Base-by-base conservation (phyloP, 805 yeast genomes). In the Vanderwaltozyma tropicalis region DNA sequence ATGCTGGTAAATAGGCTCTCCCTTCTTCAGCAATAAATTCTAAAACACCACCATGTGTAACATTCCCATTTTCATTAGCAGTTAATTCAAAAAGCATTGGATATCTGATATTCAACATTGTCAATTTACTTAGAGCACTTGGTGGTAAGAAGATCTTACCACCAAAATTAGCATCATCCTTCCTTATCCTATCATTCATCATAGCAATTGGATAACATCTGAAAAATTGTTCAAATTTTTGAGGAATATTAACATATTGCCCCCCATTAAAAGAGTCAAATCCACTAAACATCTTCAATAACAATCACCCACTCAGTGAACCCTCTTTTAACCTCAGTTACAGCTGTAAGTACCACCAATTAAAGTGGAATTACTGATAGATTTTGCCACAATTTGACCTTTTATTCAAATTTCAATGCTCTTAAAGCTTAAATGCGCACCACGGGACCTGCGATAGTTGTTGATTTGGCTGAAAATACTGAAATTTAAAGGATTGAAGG, bases 11-110 rank as follows among this genome's bases (percentile, higher is more conserved):
- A 57, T 92, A 92, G 2, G 76, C 92, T 40, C 98, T 70, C 14
- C 99, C 99, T 65, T 92, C 98, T 55, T 92, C 97, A 1, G 98
- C 96, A 14, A 84, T 81, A 59, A 92, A 92, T 63, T 92, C 98
- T 43, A 92, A 65, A 21, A 92, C 98, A 54, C 99, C 99, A 33
- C 88, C 82, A 57, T 87, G 95, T 0, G 96, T 85, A 7, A 57
- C 64, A 24, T 67, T 56, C 3, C 68, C 66, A 18, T 72, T 66
- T 27, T 74, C 80, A 48, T 80, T 94, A 39, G 82, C 81, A 25
- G 68, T 66, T 29, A 92, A 63, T 57, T 81, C 82, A 54, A 92
- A 92, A 34, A 92, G 68, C 99, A 92, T 92, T 0, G 99, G 99
- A 53, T 92, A 92, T 48, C 95, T 69, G 41, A 92, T 86, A 55